phyloP scores from a whole-genome alignment of 208 protist species.

The Crithidia mellificae region DNA sequence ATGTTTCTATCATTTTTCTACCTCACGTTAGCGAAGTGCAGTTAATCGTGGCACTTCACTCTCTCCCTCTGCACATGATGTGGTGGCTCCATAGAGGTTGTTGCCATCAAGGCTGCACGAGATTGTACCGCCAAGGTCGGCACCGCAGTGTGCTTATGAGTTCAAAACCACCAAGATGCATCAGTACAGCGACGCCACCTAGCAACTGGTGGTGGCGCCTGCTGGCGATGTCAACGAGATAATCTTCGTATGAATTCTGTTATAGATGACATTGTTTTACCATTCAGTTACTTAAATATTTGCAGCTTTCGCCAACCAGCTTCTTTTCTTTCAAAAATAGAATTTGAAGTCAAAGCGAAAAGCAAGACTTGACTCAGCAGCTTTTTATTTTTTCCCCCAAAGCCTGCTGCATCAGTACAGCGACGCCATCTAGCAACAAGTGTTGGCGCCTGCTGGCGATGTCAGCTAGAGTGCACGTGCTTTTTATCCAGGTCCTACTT shows the following conservation, averaged over 20 bases:
- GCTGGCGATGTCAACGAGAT: slow-evolving; percentile 45
- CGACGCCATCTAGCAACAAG: slow-evolving; percentile 25
- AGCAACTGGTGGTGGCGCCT: slow-evolving; percentile 33
- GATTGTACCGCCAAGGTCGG: neutral
- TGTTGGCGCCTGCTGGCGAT: slow-evolving; percentile 45
- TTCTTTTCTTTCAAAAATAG: slow-evolving; percentile 33
- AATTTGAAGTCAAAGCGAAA: slow-evolving; percentile 41
- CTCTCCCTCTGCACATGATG: slow-evolving; percentile 12
- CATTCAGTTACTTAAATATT: too few relatives aligned
- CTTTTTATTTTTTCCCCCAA: neutral
- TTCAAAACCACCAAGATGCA: slow-evolving; percentile 17
- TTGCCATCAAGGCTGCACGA: slow-evolving; percentile 36
- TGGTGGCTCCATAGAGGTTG: slow-evolving; percentile 23
- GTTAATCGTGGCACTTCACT: slow-evolving; percentile 34
- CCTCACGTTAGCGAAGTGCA: too few relatives aligned
- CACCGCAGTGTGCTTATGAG: neutral
- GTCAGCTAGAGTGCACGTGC: slow-evolving; percentile 43
- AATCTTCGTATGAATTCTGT: neutral
- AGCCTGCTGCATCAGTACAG: slow-evolving; percentile 41
- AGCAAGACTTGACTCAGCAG: too few relatives aligned
- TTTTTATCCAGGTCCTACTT: too few relatives aligned
- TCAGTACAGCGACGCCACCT: slow-evolving; percentile 41
- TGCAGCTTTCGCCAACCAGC: slow-evolving; percentile 39
- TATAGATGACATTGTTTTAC: too few relatives aligned
- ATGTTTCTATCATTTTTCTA: too few relatives aligned